Base-by-base conservation (phyloP, 1,139 yeast species). In the Kurtzmaniella quercitrusa region DNA sequence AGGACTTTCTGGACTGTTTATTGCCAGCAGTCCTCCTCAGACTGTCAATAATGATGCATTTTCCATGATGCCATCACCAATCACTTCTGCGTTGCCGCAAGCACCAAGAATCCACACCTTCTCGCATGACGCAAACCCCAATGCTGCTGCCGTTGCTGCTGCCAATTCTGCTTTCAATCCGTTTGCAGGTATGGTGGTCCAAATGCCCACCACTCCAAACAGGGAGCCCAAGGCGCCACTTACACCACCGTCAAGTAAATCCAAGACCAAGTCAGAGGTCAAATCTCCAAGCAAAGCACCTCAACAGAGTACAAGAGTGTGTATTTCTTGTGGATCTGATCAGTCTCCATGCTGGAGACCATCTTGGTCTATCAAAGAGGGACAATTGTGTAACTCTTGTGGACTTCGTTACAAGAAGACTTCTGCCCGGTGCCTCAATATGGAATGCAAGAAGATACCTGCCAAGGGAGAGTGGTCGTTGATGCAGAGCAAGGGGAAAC, bases 291-390 rank as follows among this genome's bases (percentile, higher is more conserved):
- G 72, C 19, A 61, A 58, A 46, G 15, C 44, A 37, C 34, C 42
- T 41, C 56, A 53, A 44, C 67, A 62, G 43, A 64, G 66, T 38
- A 59, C 65, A 36, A 73, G 91, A 54, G 76, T 79, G 46, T 93
- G 98, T 62, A 83, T 93, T 27, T 88, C 97, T 4, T 93, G 98
- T 66, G 90, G 91, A 11, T 82, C 94, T 1, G 87, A 84, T 50
- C 95, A 86, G 54, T 87, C 96, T 11, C 98, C 98, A 10, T 93
- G 98, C 64, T 93, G 98, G 98, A 79, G 98, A 60, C 98, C 98
- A 2, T 85, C 95, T 7, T 93, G 98, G 98, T 82, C 94, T 3
- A 69, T 75, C 40, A 77, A 82, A 55, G 89, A 85, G 48, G 98
- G 97, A 14, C 98, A 91, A 66, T 75, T 93, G 55, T 93, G 98